These are phyloP conservation scores for Cordyceps fumosorosea DNA, from an alignment of 2,329 filamentous ascomycete genomes.

Conservation along the genomic window DNA sequence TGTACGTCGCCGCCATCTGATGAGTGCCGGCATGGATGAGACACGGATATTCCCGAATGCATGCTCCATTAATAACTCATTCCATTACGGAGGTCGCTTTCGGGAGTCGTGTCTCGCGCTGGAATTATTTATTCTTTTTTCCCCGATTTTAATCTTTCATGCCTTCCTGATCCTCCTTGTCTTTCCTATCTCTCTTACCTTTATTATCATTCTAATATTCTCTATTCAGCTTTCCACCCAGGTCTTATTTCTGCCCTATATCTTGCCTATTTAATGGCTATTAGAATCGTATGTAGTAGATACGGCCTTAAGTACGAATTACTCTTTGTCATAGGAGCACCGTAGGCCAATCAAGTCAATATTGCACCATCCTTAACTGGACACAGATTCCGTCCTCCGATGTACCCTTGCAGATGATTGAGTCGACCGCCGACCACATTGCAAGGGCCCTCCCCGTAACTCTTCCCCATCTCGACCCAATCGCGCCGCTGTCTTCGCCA, in stretches of 20 bases:
- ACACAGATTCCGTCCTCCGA: neutral
- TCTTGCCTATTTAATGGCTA: no score
- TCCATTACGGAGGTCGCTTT: no score
- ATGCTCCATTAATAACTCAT: neutral
- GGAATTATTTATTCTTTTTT: no score
- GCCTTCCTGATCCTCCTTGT: neutral
- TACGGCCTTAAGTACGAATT: neutral
- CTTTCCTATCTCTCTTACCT: neutral
- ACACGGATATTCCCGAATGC: neutral
- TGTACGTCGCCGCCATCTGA: neutral
- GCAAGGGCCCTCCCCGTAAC: neutral
- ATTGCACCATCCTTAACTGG: neutral
- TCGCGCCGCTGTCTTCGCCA: neutral
- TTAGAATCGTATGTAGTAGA: no score
- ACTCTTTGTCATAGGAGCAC: neutral
- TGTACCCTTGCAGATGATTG: neutral
- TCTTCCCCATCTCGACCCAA: neutral
- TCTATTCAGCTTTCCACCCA: no score
- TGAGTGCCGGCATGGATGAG: neutral
- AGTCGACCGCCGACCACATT: neutral
- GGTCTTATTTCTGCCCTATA: no score
- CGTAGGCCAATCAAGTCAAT: neutral
- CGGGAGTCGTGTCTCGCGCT: no score
- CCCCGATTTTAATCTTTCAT: no score
- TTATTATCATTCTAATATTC: no score